A percentile compares a stretch with the other conserved stretches of the same genome.
Conservation (phyloP, 2,329 filamentous ascomycete genomes). For the Colletotrichum chrysophilum region DNA sequence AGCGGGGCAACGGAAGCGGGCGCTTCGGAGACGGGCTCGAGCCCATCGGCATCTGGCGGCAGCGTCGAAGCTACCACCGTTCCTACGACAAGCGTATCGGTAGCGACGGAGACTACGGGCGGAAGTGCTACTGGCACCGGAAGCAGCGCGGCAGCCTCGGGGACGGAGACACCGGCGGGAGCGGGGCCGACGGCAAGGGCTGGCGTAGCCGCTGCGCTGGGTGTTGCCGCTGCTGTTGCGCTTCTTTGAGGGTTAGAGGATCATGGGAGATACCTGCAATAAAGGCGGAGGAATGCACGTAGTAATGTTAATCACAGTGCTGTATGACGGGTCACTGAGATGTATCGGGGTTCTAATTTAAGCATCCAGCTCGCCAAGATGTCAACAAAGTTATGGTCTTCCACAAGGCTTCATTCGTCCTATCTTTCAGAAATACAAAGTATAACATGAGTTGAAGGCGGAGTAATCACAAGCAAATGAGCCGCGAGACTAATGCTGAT, state of each 20-base stretch:
- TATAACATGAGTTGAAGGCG: neutral
- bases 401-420: neutral
- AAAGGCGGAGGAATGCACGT: neutral
- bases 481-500: neutral
- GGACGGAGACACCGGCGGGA: neutral
- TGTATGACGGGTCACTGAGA: neutral
- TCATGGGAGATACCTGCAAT: too few relatives aligned
- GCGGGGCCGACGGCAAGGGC: slow-evolving; percentile 6
- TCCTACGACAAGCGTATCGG: neutral
- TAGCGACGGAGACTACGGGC: neutral
- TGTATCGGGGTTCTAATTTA: neutral
- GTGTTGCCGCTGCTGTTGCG: neutral
- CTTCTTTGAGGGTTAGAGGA: neutral
- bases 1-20: neutral
- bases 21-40: neutral
- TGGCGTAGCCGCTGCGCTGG: neutral
- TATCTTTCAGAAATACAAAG: neutral
- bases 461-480: neutral
- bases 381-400: neutral
- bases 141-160: neutral
- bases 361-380: neutral
- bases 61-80: neutral
- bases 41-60: neutral
- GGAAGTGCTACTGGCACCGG: neutral
- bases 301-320: neutral